These are phyloP conservation scores for Orbilia brochopaga DNA, from an alignment of 2,329 filamentous ascomycete genomes.

Conservation along the genomic window DNA sequence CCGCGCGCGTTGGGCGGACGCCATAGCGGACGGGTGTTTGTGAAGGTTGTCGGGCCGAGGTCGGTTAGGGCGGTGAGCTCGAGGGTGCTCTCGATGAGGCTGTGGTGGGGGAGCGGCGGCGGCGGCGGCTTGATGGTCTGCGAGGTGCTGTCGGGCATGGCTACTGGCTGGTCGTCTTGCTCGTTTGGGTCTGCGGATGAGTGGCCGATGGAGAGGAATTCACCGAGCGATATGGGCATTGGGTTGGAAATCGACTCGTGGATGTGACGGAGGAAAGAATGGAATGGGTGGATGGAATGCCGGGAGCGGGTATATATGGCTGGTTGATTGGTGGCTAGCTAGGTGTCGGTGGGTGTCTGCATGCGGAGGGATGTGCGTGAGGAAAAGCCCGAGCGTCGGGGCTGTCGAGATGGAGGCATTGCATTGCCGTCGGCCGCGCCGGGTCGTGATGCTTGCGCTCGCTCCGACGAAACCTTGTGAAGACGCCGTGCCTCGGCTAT, in stretches of 20 bases:
- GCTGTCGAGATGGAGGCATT: no score
- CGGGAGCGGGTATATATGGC: no score
- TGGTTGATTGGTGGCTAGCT: no score
- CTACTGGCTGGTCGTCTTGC: constrained; percentile 15
- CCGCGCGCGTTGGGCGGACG: constrained; percentile 79
- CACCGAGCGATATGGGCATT: constrained; percentile 44
- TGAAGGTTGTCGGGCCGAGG: constrained; percentile 74
- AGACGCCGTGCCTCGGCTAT: constrained; percentile 6
- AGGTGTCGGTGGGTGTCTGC: no score
- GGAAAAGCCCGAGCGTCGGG: no score
- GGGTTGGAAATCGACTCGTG: neutral
- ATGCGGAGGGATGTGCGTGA: no score
- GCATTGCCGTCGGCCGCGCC: neutral
- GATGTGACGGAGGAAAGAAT: neutral
- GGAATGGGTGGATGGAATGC: neutral
- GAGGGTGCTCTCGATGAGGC: constrained; percentile 54
- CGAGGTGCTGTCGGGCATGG: constrained; percentile 48
- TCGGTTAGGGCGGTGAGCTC: constrained; percentile 52
- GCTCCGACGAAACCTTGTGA: neutral
- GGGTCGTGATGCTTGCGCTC: neutral
- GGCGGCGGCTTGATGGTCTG: constrained; percentile 46
- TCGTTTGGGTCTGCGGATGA: constrained; percentile 40
- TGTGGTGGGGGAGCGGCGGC: constrained; percentile 37
- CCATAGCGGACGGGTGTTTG: constrained; percentile 89
- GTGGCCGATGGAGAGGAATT: constrained; percentile 47